phyloP scores from a whole-genome alignment of 2,329 filamentous ascomycete genomes.

The Diaporthe sp. region DNA sequence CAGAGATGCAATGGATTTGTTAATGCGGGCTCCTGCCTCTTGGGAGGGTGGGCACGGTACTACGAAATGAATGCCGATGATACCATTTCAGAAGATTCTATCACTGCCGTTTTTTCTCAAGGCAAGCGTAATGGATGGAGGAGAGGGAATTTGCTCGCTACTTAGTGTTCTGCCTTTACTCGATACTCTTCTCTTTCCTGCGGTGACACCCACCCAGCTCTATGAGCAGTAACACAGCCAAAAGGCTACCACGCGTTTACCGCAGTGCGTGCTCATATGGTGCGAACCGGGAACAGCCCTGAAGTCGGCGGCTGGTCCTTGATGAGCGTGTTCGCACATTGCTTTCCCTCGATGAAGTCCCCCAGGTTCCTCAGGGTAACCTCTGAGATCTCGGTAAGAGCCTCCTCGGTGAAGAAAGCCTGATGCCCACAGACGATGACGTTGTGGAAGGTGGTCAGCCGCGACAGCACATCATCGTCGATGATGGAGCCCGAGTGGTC shows the following conservation, averaged over 20 bases:
- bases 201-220: too few species aligned
- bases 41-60: too few species aligned
- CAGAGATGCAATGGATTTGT: too few species aligned
- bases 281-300: slow-evolving; percentile 27
- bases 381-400: slow-evolving; percentile 70
- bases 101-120: neutral
- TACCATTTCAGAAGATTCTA: neutral
- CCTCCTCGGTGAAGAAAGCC: slow-evolving; percentile 76
- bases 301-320: slow-evolving; percentile 16
- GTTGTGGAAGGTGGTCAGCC: slow-evolving; percentile 75
- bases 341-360: slow-evolving; percentile 50
- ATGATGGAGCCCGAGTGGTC: slow-evolving; percentile 73
- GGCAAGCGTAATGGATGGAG: neutral
- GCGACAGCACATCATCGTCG: slow-evolving; percentile 73
- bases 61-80: too few species aligned
- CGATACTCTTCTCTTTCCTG: neutral
- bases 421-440: slow-evolving; percentile 75
- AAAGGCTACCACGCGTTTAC: neutral
- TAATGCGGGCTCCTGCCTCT: too few species aligned
- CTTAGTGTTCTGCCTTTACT: too few species aligned
- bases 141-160: neutral
- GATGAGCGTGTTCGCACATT: slow-evolving; percentile 52
- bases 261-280: slow-evolving; percentile 1
- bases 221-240: neutral
- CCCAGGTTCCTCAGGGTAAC: slow-evolving; percentile 67